Evolutionary conservation across 116 monocot species (phyloP).

Genomic region (Papilionanthe hybrid): DNA sequence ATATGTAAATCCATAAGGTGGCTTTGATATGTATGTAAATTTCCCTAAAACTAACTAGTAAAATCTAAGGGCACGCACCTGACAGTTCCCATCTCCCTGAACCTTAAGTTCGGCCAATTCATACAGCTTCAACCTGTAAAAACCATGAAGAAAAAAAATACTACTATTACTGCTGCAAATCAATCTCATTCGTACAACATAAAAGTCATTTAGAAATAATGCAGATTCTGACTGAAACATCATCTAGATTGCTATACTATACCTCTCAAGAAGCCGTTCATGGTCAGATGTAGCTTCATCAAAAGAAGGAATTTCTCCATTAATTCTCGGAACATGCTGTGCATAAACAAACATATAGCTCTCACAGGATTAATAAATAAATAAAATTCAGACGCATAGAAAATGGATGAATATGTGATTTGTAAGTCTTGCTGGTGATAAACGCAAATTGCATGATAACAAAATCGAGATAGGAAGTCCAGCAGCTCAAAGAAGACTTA

Average conservation of each 20-base stretch:
- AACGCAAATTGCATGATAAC: not conserved
- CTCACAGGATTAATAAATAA: not conserved
- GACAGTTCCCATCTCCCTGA: conserved; percentile 97
- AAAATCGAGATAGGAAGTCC: conserved; percentile 1
- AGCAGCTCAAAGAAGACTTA: not conserved
- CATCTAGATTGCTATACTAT: not conserved
- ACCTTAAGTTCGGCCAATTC: conserved; percentile 86
- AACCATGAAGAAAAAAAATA: conserved; percentile 5
- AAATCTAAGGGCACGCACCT: conserved; percentile 45
- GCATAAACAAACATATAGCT: conserved; percentile 1
- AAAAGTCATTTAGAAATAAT: not conserved
- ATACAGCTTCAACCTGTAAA: conserved; percentile 63
- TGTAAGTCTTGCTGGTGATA: not conserved
- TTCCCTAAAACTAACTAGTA: not conserved
- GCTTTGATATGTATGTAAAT: too few relatives aligned
- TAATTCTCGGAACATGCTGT: conserved; percentile 89
- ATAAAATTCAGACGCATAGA: not conserved
- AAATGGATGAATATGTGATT: not conserved
- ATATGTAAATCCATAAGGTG: too few relatives aligned
- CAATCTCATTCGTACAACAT: not conserved
- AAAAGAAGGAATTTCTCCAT: conserved; percentile 88
- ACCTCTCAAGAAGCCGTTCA: conserved; percentile 88
- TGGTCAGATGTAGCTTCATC: conserved; percentile 91
- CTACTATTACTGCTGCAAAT: not conserved
- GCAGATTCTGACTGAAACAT: not conserved